Base-by-base conservation (phyloP, 108 stramenopile species). In the Cyclotella baltica region DNA sequence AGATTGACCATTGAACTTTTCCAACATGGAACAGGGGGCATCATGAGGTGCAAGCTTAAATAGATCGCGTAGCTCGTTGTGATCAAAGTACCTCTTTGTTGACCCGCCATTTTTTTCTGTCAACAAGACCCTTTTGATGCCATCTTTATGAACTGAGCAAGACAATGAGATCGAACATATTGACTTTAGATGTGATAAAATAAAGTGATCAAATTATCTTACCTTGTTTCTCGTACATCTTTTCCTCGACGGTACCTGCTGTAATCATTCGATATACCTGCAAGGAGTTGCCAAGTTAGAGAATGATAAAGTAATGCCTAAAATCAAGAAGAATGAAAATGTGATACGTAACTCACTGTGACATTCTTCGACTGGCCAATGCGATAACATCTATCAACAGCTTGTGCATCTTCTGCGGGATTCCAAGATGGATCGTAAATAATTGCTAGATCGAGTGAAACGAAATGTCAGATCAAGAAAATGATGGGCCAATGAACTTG, bases 251-350 rank as follows among this genome's bases (percentile, higher is more conserved):
- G 9, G 97, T 98, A 38, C 96, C 97, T 8, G 94, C 90, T 22
- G 97, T 85, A 59, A 99, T 96, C 31, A 99, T 84, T 18, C 98
- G 93, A 86, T 95, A 98, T 1, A 99, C n/a, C n/a, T n/a, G n/a
- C n/a, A n/a, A n/a, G n/a, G n/a, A n/a, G n/a, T n/a, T n/a, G n/a
- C n/a, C n/a, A n/a, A n/a, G n/a, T n/a, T n/a, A n/a, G n/a, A n/a
- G n/a, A n/a, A n/a, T n/a, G n/a, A n/a, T n/a, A n/a, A n/a, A n/a
- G n/a, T n/a, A n/a, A n/a, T n/a, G n/a, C n/a, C n/a, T n/a, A n/a
- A n/a, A n/a, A n/a, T n/a, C n/a, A n/a, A n/a, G n/a, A n/a, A n/a
- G n/a, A n/a, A n/a, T n/a, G n/a, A n/a, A n/a, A n/a, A n/a, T n/a
- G n/a, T n/a, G n/a, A n/a, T n/a, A n/a, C n/a, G n/a, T n/a, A n/a